These are phyloP conservation scores for Akanthomyces lecanii DNA, from an alignment of 2,329 filamentous ascomycete genomes.

Conservation along the genomic window DNA sequence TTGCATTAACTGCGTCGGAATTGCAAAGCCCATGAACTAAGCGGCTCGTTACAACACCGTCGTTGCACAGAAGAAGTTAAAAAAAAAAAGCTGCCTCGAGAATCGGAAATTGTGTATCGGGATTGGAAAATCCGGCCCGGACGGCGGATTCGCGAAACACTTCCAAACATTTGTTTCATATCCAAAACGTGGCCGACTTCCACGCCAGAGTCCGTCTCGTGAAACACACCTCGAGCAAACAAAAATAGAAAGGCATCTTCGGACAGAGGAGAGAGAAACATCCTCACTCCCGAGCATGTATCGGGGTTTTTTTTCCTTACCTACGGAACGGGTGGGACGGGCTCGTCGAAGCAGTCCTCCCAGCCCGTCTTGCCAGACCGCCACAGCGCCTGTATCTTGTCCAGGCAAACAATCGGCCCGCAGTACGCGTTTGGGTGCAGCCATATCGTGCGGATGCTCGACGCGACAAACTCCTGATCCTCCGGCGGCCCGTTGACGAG, in stretches of 20 bases:
- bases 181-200: neutral
- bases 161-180: conserved; percentile 3
- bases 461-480: neutral
- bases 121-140: neutral
- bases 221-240: neutral
- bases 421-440: neutral
- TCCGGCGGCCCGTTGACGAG: neutral
- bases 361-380: neutral
- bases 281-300: too few species aligned
- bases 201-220: neutral
- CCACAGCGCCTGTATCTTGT: neutral
- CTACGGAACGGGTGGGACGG: neutral
- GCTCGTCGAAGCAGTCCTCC: conserved; percentile 7
- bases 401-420: neutral
- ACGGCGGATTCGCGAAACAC: neutral
- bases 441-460: neutral
- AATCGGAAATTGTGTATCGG: neutral
- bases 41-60: too few species aligned
- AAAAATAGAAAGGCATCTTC: neutral
- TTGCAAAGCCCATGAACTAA: too few species aligned
- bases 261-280: neutral
- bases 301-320: too few species aligned
- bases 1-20: too few species aligned
- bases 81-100: neutral
- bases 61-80: too few species aligned